These are phyloP conservation scores for Boletus calvinii DNA, from an alignment of 1,284 basidiomycete species.

Conservation along the genomic window DNA sequence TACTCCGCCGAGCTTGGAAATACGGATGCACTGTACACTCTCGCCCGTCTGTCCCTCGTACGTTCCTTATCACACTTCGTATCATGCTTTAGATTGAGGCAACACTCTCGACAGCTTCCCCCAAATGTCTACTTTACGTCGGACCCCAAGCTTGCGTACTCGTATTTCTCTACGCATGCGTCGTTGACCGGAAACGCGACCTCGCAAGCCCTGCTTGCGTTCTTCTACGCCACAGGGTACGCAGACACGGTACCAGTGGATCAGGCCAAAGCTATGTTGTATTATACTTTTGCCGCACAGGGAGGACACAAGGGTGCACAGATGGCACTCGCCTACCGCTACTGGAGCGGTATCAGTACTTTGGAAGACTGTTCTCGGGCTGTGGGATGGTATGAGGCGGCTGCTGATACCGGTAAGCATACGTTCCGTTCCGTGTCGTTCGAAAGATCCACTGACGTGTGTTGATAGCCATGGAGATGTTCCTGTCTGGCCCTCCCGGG, in stretches of 20 bases:
- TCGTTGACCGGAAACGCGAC: slow-evolving; percentile 72
- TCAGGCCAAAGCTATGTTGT: slow-evolving; percentile 79
- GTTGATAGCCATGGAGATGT: slow-evolving; percentile 63
- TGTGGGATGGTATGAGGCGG: slow-evolving; percentile 83
- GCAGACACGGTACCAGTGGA: slow-evolving; percentile 65
- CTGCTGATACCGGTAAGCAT: slow-evolving; percentile 74
- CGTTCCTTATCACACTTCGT: slow-evolving; percentile 5
- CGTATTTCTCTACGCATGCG: slow-evolving; percentile 62
- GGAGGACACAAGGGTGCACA: slow-evolving; percentile 85
- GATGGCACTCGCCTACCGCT: slow-evolving; percentile 93
- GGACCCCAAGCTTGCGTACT: slow-evolving; percentile 60
- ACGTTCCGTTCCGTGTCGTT: slow-evolving; percentile 30
- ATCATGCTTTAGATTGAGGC: neutral
- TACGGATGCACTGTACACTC: slow-evolving; percentile 68
- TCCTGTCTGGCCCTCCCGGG: slow-evolving; percentile 85
- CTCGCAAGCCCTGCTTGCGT: slow-evolving; percentile 81
- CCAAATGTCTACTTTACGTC: slow-evolving; percentile 61
- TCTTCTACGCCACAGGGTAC: slow-evolving; percentile 87
- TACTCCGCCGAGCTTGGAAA: slow-evolving; percentile 81
- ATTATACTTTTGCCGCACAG: slow-evolving; percentile 92
- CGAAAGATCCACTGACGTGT: neutral
- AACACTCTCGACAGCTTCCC: slow-evolving; percentile 53
- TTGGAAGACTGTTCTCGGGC: slow-evolving; percentile 82
- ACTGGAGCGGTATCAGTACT: slow-evolving; percentile 93
- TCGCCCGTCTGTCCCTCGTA: slow-evolving; percentile 67